A percentile compares a stretch with the other conserved stretches of the same genome.
Evolutionary conservation across 495 filamentous ascomycete species (phyloP).

Genomic region (Choiromyces venosus): DNA sequence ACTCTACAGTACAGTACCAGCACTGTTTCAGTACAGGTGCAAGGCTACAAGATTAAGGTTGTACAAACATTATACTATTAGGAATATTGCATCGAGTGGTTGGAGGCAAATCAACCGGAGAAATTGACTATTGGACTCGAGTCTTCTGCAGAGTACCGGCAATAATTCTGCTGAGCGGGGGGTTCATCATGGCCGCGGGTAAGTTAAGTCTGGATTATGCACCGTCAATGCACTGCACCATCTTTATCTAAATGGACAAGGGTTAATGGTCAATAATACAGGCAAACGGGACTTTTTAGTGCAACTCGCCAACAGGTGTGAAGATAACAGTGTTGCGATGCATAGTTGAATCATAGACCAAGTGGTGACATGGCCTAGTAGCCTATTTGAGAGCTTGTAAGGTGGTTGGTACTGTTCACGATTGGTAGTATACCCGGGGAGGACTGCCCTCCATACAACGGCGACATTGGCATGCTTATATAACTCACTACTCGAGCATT

Average conservation of each 20-base stretch:
- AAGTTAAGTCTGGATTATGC: not conserved
- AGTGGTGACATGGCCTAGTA: not conserved
- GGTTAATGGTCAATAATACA: not conserved
- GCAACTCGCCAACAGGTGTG: not conserved
- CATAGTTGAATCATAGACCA: not conserved
- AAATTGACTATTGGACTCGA: too few relatives aligned
- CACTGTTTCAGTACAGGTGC: not conserved
- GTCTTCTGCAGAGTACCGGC: not conserved
- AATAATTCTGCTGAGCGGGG: not conserved
- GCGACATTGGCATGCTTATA: too few relatives aligned
- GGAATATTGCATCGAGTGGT: not conserved
- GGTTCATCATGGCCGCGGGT: not conserved
- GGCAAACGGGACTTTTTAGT: not conserved
- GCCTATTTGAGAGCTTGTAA: not conserved
- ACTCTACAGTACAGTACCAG: not conserved
- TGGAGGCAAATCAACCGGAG: not conserved
- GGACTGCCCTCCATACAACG: too few relatives aligned
- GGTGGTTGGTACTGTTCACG: not conserved
- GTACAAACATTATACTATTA: not conserved
- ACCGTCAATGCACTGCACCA: not conserved
- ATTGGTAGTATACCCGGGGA: not conserved
- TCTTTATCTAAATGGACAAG: not conserved
- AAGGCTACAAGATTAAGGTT: not conserved
- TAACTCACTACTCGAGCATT: too few relatives aligned
- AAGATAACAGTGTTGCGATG: not conserved